Conservation (phyloP, 306 rosid genomes). For the Vicia villosa region DNA sequence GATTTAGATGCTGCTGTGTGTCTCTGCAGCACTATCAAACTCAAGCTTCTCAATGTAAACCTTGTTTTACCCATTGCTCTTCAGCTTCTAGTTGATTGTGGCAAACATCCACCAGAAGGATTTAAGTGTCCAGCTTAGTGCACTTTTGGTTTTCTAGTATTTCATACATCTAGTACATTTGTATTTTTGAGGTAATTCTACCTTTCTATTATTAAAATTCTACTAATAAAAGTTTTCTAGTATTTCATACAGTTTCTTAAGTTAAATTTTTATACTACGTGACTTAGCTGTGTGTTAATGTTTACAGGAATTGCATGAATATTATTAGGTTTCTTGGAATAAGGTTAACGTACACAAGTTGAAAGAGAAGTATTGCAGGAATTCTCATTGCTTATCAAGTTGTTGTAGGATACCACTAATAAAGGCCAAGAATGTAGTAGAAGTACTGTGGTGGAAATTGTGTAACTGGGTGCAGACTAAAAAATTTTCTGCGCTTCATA, state of each 20-base stretch:
- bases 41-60: conserved; percentile 71
- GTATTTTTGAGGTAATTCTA: not conserved
- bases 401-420: conserved; percentile 21
- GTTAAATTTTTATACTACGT: not conserved
- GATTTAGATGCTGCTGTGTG: conserved; percentile 90
- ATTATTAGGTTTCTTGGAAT: conserved; percentile 27
- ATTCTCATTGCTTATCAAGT: conserved; percentile 21
- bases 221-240: not conserved
- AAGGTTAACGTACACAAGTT: conserved; percentile 20
- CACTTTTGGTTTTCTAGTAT: conserved; percentile 13
- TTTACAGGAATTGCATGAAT: conserved; percentile 39
- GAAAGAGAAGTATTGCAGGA: conserved; percentile 35
- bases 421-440: not conserved
- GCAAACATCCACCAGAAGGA: conserved; percentile 72
- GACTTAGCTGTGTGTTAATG: not conserved
- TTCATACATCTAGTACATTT: not conserved
- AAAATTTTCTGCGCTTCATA: conserved; percentile 1
- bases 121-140: conserved; percentile 59
- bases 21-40: conserved; percentile 83
- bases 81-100: conserved; percentile 84
- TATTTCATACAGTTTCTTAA: not conserved
- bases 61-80: conserved; percentile 80
- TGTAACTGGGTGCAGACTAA: not conserved
- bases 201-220: not conserved
- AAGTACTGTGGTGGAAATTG: not conserved